Percentiles rank a stretch among this genome's conserved stretches.
phyloP scores from a whole-genome alignment of 2,329 filamentous ascomycete genomes.

The Calonectria henricotiae region DNA sequence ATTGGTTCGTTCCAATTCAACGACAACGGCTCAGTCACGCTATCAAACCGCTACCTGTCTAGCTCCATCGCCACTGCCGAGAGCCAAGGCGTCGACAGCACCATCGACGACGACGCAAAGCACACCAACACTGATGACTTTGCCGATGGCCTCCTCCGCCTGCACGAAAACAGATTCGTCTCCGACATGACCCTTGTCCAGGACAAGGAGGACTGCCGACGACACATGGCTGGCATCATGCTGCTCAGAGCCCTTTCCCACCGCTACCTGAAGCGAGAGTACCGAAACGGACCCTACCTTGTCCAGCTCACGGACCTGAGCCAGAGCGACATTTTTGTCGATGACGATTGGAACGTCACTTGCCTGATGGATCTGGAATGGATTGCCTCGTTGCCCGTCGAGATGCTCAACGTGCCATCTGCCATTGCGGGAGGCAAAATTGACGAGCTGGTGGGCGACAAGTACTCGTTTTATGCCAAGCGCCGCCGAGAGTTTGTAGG shows the following conservation, averaged over 20 bases:
- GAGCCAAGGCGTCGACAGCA: neutral
- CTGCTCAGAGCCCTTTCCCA: slow-evolving; percentile 16
- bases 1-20: slow-evolving; percentile 27
- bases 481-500: slow-evolving; percentile 1
- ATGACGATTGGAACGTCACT: slow-evolving; percentile 56
- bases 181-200: slow-evolving; percentile 3
- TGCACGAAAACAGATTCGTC: slow-evolving; percentile 16
- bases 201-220: slow-evolving; percentile 10
- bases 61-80: slow-evolving; percentile 4
- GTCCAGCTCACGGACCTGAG: slow-evolving; percentile 55
- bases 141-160: neutral
- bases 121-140: slow-evolving; percentile 27
- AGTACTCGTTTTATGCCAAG: neutral
- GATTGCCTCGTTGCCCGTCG: slow-evolving; percentile 52
- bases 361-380: slow-evolving; percentile 57
- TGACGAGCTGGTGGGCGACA: neutral
- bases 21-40: slow-evolving; percentile 24
- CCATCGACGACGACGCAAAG: slow-evolving; percentile 3
- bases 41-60: slow-evolving; percentile 9
- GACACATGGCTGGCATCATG: slow-evolving; percentile 10
- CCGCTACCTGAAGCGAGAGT: neutral
- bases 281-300: slow-evolving; percentile 50
- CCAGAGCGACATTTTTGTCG: slow-evolving; percentile 55
- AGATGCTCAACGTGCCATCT: slow-evolving; percentile 52
- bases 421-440: slow-evolving; percentile 49